A percentile compares a stretch with the other conserved stretches of the same genome.
phyloP scores from a whole-genome alignment of 352 stramenopile genomes.

The Phytophthora brassicae region DNA sequence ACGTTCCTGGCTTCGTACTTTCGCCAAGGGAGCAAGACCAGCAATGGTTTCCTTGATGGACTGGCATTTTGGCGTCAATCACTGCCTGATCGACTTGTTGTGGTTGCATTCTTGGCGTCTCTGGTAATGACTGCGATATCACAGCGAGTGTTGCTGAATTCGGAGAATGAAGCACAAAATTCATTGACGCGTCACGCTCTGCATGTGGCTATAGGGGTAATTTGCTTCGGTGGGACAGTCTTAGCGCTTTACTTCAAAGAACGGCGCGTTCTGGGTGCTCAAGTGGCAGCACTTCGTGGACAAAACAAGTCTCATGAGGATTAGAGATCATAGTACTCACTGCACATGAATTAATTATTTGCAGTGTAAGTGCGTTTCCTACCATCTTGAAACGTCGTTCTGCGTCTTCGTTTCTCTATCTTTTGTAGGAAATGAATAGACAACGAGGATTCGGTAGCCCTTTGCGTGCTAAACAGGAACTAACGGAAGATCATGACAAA shows the following conservation, averaged over 20 bases:
- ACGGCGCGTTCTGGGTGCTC: conserved; percentile 36
- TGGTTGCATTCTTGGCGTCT: conserved; percentile 45
- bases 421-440: conserved; percentile 10
- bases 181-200: conserved; percentile 38
- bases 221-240: conserved; percentile 48
- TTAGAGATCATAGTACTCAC: conserved; percentile 17
- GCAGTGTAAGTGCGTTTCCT: conserved; percentile 5
- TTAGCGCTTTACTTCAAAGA: conserved; percentile 54
- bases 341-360: conserved; percentile 2
- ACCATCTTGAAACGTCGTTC: conserved; percentile 28
- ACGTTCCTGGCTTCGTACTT: conserved; percentile 71
- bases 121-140: conserved; percentile 45
- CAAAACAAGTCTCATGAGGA: conserved; percentile 26
- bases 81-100: conserved; percentile 51
- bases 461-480: conserved; percentile 12
- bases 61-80: conserved; percentile 55
- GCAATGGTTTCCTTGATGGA: conserved; percentile 14
- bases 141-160: conserved; percentile 39
- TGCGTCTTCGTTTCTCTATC: not conserved
- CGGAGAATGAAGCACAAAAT: conserved; percentile 16
- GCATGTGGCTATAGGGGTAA: conserved; percentile 47
- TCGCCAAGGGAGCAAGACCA: not conserved
- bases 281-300: conserved; percentile 34
- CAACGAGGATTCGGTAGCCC: conserved; percentile 1
- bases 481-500: conserved; percentile 1